Base-by-base conservation (phyloP, 352 stramenopile genomes). In the Pythium plurisporium region DNA sequence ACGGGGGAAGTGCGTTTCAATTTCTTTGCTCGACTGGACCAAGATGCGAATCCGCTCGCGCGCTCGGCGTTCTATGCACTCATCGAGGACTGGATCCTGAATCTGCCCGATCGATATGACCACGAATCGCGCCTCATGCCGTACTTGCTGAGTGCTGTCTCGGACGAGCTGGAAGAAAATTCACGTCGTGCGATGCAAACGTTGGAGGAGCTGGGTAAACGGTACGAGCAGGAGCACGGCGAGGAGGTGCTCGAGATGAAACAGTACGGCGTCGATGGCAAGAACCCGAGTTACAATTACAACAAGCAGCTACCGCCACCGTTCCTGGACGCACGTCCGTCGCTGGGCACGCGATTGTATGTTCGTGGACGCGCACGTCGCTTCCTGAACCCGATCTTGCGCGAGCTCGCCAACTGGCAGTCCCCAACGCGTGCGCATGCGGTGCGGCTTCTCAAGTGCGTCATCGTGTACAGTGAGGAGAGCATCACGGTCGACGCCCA, bases 381-480 rank as follows among this genome's bases (percentile, higher is more conserved):
- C 15, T 98, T 98, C 57, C 74, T 98, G 38, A 74, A 79, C 44
- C 87, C 82, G 37, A 69, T 98, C 5, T 62, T 99, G 38, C 65
- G 67, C 12, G 95, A 99, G 54, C 74, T 99, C 19, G 80, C 67
- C 15, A 97, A 96, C 67, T 99, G 94, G 94, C 86, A 91, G 55
- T 74, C 72, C 40, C 63, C 72, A 8, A 98, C 91, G 2, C 77
- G 89, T 10, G 62, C 71, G 4, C 79, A 94, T 52, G 93, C 89
- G 10, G 87, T 89, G 29, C 75, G 87, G 12, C 72, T 98, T 23
- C 78, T 99, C 36, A 83, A 87, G 49, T 91, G 83, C 62, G 67
- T 98, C 38, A 54, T 97, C 29, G 81, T 98, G 31, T 97, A 96
- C 56, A 92, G 87, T 59, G 95, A 99, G 69, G 93, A 99, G 47